Evolutionary conservation across 306 rosid species (phyloP).

Genomic region (Inga oerstediana): DNA sequence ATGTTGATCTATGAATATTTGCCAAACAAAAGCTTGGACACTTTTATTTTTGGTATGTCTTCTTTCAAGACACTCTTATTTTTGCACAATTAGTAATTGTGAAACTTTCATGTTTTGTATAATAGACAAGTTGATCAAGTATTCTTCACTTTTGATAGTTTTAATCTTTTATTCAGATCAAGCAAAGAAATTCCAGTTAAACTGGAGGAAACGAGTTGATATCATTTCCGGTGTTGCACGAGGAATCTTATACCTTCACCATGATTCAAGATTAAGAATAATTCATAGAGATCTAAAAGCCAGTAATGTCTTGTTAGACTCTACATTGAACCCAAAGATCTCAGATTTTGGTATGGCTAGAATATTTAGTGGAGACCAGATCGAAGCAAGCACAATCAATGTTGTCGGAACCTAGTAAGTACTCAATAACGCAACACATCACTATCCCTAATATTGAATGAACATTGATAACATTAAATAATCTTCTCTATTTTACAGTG

Average conservation of each 20-base stretch:
- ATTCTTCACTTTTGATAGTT: slow-evolving; percentile 5
- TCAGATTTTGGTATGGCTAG: not conserved
- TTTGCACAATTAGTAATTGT: not conserved
- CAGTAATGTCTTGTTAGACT: not conserved
- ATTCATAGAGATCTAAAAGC: not conserved
- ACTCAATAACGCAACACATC: not conserved
- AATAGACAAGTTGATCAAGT: not conserved
- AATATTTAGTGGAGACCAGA: not conserved
- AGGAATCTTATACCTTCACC: not conserved
- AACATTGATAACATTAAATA: no score
- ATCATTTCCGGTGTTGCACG: not conserved
- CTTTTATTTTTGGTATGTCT: slow-evolving; percentile 54
- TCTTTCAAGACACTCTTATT: not conserved
- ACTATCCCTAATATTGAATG: not conserved
- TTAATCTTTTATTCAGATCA: slow-evolving; percentile 22
- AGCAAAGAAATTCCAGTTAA: not conserved
- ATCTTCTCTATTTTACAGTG: not conserved
- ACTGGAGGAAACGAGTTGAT: not conserved
- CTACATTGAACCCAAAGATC: not conserved
- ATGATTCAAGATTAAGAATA: not conserved
- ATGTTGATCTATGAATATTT: slow-evolving; percentile 67
- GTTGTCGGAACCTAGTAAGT: slow-evolving; percentile 68
- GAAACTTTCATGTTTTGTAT: not conserved
- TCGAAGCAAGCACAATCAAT: not conserved
- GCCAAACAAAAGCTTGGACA: slow-evolving; percentile 62